phyloP scores from a whole-genome alignment of 1,139 yeast genomes.

The Casaregolazyma suthepensis region DNA sequence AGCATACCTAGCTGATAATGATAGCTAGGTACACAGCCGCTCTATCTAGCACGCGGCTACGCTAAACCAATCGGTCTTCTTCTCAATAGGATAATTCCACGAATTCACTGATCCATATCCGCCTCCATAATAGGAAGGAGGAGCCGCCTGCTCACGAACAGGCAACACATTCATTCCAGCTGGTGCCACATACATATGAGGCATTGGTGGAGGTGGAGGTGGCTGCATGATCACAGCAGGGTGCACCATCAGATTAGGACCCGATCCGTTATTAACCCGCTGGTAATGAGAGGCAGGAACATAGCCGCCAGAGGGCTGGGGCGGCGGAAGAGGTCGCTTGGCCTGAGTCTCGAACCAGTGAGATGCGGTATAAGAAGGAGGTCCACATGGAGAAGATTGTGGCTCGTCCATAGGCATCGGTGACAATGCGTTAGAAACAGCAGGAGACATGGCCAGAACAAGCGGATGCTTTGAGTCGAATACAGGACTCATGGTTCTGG shows the following conservation, averaged over 20 bases:
- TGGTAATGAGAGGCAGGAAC: background rate
- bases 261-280: background rate
- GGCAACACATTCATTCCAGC: conserved; percentile 2
- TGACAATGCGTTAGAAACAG: background rate
- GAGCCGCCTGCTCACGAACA: background rate
- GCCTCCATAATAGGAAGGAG: background rate
- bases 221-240: conserved; percentile 7
- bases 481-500: conserved; percentile 3
- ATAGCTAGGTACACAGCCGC: background rate
- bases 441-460: background rate
- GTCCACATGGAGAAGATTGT: background rate
- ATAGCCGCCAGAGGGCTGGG: conserved; percentile 7
- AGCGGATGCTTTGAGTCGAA: background rate
- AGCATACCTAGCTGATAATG: background rate
- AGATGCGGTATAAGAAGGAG: conserved; percentile 20
- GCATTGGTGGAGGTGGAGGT: background rate
- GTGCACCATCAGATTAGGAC: background rate
- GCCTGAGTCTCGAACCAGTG: conserved; percentile 20
- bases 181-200: conserved; percentile 3
- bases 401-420: conserved; percentile 3
- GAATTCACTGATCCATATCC: background rate
- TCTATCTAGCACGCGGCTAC: conserved; percentile 8
- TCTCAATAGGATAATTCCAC: conserved; percentile 7
- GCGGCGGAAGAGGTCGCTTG: conserved; percentile 4
- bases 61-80: conserved; percentile 9